phyloP scores from a whole-genome alignment of 2,329 filamentous ascomycete species.

The Hymenoscyphus scutula region DNA sequence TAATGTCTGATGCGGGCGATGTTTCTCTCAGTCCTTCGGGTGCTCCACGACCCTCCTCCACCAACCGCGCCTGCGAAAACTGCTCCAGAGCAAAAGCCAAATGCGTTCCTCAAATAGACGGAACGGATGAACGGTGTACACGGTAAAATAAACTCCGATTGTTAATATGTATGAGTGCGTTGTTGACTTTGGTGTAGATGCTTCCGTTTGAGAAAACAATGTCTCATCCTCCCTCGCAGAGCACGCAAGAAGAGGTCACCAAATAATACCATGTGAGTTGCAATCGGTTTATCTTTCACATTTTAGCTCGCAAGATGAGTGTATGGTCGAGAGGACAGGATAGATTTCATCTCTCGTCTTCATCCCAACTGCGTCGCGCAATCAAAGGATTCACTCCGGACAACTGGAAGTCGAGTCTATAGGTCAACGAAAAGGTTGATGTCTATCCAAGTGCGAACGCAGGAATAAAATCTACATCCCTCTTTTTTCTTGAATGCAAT shows the following conservation, averaged over 20 bases:
- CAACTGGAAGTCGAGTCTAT: neutral
- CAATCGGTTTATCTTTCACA: neutral
- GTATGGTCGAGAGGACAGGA: neutral
- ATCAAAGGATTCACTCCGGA: neutral
- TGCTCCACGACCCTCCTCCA: neutral
- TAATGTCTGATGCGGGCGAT: neutral
- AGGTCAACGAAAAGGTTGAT: neutral
- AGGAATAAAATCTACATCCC: too few species aligned
- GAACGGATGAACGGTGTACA: slow-evolving; percentile 16
- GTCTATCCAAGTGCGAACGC: too few species aligned
- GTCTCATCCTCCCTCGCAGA: slow-evolving; percentile 17
- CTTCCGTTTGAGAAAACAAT: slow-evolving; percentile 27
- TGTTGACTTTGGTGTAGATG: slow-evolving; percentile 18
- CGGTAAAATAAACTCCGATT: slow-evolving; percentile 12
- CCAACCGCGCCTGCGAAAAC: slow-evolving; percentile 23
- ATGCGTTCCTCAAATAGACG: slow-evolving; percentile 19
- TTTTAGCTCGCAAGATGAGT: neutral
- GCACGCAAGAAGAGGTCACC: slow-evolving; percentile 25
- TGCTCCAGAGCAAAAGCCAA: slow-evolving; percentile 28
- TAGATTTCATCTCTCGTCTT: too few species aligned
- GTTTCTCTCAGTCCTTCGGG: slow-evolving; percentile 3
- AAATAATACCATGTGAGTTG: slow-evolving; percentile 22
- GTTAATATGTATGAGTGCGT: neutral
- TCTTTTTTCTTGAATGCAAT: too few species aligned
- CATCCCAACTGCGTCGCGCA: neutral